These are phyloP conservation scores for Emydomyces testavorans DNA, from an alignment of 2,329 filamentous ascomycete genomes.

Conservation along the genomic window DNA sequence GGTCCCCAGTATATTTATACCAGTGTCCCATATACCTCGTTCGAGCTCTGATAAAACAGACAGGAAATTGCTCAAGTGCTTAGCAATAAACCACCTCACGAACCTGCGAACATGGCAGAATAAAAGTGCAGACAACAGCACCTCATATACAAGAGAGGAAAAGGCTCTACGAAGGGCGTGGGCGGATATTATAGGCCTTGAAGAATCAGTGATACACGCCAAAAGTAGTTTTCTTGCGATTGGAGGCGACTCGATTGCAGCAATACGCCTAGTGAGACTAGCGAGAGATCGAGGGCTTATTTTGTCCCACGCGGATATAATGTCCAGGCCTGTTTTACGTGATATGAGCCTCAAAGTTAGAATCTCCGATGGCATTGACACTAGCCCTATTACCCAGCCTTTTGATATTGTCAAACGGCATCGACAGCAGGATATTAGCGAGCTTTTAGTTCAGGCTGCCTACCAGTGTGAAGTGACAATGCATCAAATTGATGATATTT, in stretches of 20 bases:
- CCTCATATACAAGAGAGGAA: too few species aligned
- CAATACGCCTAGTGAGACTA: slow-evolving; percentile 4
- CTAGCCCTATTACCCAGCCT: not conserved
- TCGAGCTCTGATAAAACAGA: slow-evolving; percentile 30
- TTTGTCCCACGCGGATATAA: not conserved
- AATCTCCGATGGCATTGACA: not conserved
- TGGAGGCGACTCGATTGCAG: slow-evolving; percentile 12
- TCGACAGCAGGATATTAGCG: not conserved
- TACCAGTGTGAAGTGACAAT: not conserved
- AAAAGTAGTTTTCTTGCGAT: slow-evolving; percentile 9
- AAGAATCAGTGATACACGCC: not conserved
- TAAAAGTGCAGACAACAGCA: too few species aligned
- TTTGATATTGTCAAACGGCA: not conserved
- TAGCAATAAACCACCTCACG: too few species aligned
- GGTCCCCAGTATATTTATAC: slow-evolving; percentile 9
- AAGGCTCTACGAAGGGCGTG: too few species aligned
- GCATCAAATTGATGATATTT: not conserved
- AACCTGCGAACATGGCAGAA: too few species aligned
- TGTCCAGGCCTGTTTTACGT: not conserved
- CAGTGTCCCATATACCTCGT: slow-evolving; percentile 20
- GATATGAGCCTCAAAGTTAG: not conserved
- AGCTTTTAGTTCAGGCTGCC: too few species aligned
- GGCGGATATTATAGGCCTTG: too few species aligned
- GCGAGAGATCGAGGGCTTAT: not conserved
- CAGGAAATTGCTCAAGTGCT: not conserved